A percentile compares a stretch with the other conserved stretches of the same genome.
phyloP scores from a whole-genome alignment of 768 basidiomycete genomes.

The Phaffia australis region DNA sequence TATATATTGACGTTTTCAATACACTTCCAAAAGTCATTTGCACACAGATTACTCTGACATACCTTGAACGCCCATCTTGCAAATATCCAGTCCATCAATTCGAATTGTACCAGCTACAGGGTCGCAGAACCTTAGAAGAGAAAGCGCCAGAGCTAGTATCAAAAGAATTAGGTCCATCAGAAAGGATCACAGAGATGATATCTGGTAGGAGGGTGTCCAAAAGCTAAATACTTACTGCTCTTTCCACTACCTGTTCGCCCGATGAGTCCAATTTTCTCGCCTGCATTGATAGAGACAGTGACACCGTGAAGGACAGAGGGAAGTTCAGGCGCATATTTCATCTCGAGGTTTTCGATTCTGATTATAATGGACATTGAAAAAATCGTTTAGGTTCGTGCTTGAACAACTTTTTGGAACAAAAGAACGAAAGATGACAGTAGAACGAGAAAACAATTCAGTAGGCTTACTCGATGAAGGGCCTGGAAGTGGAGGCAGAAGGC shows the following conservation, averaged over 20 bases:
- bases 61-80: constrained; percentile 57
- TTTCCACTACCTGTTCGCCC: constrained; percentile 12
- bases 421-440: not conserved
- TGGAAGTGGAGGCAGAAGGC: constrained; percentile 48
- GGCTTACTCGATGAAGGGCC: constrained; percentile 41
- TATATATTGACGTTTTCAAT: constrained; percentile 41
- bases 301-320: constrained; percentile 64
- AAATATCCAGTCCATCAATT: constrained; percentile 62
- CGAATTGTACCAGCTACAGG: constrained; percentile 42
- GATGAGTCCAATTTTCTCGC: constrained; percentile 62
- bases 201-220: not conserved
- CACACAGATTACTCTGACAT: constrained; percentile 45
- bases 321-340: constrained; percentile 69
- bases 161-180: not conserved
- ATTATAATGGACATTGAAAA: too few species aligned
- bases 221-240: not conserved
- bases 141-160: constrained; percentile 49
- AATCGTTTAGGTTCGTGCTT: too few species aligned
- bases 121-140: constrained; percentile 55
- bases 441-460: not conserved
- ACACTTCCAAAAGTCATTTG: too few species aligned
- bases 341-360: constrained; percentile 55
- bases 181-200: constrained; percentile 6
- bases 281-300: constrained; percentile 56
- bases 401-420: too few species aligned